Conservation (phyloP, 495 filamentous ascomycete species). For the Delitschia confertaspora region DNA sequence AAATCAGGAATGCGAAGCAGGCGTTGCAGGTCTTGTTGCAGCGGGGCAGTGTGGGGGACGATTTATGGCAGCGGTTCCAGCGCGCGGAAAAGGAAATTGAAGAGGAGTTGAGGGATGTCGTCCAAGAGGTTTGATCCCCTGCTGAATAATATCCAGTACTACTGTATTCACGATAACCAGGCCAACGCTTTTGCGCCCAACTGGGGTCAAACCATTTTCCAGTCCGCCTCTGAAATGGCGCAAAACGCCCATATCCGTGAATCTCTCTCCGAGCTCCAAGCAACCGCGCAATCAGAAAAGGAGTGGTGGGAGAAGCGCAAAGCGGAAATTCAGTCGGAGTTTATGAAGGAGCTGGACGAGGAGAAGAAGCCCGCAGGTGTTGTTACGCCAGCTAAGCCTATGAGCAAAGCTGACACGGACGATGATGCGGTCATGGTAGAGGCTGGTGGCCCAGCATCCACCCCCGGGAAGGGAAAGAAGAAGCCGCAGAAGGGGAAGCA, state of each 20-base stretch:
- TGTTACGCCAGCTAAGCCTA: constrained; percentile 2
- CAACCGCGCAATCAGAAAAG: constrained; percentile 59
- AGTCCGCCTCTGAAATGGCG: constrained; percentile 79
- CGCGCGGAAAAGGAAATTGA: constrained; percentile 96
- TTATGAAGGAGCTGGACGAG: constrained; percentile 76
- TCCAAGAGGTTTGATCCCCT: constrained; percentile 60
- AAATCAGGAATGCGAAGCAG: constrained; percentile 74
- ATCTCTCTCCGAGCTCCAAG: constrained; percentile 55
- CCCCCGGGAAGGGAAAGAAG: constrained; percentile 52
- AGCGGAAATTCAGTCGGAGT: constrained; percentile 59
- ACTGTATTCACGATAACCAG: constrained; percentile 33
- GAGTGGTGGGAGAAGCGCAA: constrained; percentile 87
- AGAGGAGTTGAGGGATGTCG: constrained; percentile 87
- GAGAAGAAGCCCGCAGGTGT: constrained; percentile 30
- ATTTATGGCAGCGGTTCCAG: constrained; percentile 86
- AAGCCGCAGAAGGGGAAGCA: constrained; percentile 58
- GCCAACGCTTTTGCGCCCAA: constrained; percentile 78
- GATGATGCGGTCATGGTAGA: constrained; percentile 85
- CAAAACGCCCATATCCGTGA: constrained; percentile 56
- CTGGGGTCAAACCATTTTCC: constrained; percentile 94
- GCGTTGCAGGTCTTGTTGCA: constrained; percentile 74
- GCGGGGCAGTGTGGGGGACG: constrained; percentile 87
- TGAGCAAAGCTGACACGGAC: constrained; percentile 47
- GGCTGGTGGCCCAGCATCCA: constrained; percentile 46
- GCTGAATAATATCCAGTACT: neutral